phyloP scores from a whole-genome alignment of 2,329 filamentous ascomycete genomes.

The Gaeumannomyces sp. region DNA sequence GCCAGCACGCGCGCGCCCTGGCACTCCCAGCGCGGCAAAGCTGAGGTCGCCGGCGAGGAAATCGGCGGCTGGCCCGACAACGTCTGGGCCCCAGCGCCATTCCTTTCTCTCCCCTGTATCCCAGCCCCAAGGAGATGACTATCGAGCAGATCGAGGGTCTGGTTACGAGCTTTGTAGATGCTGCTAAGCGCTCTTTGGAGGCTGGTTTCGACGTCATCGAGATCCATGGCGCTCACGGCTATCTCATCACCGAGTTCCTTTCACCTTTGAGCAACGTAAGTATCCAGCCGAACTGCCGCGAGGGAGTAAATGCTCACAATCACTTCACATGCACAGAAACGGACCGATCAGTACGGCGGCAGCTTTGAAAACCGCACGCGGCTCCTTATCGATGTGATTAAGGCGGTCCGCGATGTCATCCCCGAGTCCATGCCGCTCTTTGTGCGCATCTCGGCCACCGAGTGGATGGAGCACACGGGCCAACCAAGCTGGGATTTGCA shows the following conservation, averaged over 20 bases:
- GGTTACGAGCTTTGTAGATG: conserved; percentile 55
- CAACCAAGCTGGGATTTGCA: conserved; percentile 60
- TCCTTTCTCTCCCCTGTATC: conserved; percentile 55
- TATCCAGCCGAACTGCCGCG: conserved; percentile 1
- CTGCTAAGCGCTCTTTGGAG: conserved; percentile 53
- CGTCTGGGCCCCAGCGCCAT: conserved; percentile 44
- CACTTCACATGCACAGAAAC: conserved; percentile 28
- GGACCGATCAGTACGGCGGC: conserved; percentile 61
- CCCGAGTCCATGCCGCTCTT: conserved; percentile 50
- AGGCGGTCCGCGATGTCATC: conserved; percentile 44
- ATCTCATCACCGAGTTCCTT: conserved; percentile 60
- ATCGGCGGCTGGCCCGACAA: conserved; percentile 52
- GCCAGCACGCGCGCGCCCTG: conserved; percentile 57
- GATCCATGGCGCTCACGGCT: conserved; percentile 58
- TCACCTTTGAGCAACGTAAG: conserved; percentile 50
- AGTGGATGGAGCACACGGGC: conserved; percentile 49
- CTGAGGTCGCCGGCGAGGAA: conserved; percentile 45
- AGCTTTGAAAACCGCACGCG: conserved; percentile 60
- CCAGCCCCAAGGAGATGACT: conserved; percentile 61
- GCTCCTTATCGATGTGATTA: conserved; percentile 49
- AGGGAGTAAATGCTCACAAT: background rate
- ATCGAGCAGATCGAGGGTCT: conserved; percentile 60
- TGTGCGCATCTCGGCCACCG: conserved; percentile 54
- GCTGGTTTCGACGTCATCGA: conserved; percentile 75
- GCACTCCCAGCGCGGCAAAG: conserved; percentile 45